These are phyloP conservation scores for Curvularia eragrostidis DNA, from an alignment of 2,329 filamentous ascomycete genomes.

Conservation along the genomic window DNA sequence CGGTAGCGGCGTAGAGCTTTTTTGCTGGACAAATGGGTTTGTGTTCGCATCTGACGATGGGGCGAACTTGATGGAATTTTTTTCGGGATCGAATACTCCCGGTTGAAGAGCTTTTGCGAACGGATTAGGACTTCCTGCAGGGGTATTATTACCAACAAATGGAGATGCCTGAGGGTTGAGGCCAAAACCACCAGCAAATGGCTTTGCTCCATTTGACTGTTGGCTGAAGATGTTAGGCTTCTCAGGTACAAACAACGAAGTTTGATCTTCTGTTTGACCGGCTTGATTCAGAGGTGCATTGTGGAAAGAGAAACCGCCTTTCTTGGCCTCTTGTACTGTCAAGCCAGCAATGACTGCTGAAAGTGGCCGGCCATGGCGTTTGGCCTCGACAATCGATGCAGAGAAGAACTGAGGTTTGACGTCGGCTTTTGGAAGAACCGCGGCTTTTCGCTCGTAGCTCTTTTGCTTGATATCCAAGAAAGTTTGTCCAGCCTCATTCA, in stretches of 20 bases:
- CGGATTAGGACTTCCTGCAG: slow-evolving; percentile 17
- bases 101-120: slow-evolving; percentile 28
- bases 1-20: background rate
- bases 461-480: slow-evolving; percentile 63
- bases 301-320: slow-evolving; percentile 58
- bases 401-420: slow-evolving; percentile 61
- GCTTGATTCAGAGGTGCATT: background rate
- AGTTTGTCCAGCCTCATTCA: slow-evolving; percentile 53
- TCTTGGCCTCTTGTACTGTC: slow-evolving; percentile 59
- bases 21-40: slow-evolving; percentile 22
- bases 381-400: slow-evolving; percentile 62
- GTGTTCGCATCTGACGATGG: slow-evolving; percentile 9
- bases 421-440: slow-evolving; percentile 27
- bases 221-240: slow-evolving; percentile 23
- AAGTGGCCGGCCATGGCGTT: slow-evolving; percentile 62
- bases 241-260: slow-evolving; percentile 54
- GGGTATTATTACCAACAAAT: slow-evolving; percentile 22
- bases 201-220: slow-evolving; percentile 4
- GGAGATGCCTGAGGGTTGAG: slow-evolving; percentile 30
- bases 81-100: slow-evolving; percentile 39
- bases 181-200: background rate
- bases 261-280: slow-evolving; percentile 26
- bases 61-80: slow-evolving; percentile 38
- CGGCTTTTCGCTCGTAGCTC: slow-evolving; percentile 31
- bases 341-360: slow-evolving; percentile 65